Conservation (phyloP, 352 stramenopile genomes). For the Peronospora belbahrii region DNA sequence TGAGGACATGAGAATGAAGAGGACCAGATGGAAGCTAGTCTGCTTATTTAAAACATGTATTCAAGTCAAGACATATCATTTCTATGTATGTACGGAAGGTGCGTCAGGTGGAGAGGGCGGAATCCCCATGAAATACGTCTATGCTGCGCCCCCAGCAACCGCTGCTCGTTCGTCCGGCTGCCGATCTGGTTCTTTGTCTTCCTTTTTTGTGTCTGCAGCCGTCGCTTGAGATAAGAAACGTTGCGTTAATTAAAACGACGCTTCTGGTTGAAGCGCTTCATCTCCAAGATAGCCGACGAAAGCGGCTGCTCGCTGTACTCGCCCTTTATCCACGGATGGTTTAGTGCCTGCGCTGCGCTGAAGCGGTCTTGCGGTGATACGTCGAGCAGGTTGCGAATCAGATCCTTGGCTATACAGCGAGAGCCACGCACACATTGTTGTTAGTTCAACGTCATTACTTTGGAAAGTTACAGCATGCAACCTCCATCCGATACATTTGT, state of each 20-base stretch:
- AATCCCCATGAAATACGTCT: conserved; percentile 38
- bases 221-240: conserved; percentile 21
- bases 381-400: conserved; percentile 77
- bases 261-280: conserved; percentile 88
- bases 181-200: conserved; percentile 15
- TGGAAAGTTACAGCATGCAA: conserved; percentile 9
- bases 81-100: conserved; percentile 29
- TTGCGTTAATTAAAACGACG: conserved; percentile 65
- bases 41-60: conserved; percentile 30
- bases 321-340: conserved; percentile 84
- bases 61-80: conserved; percentile 27
- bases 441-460: conserved; percentile 2
- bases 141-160: conserved; percentile 29
- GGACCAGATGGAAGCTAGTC: conserved; percentile 1
- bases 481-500: conserved; percentile 78
- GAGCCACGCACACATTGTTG: background rate
- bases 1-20: conserved; percentile 1
- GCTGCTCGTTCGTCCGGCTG: conserved; percentile 16
- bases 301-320: conserved; percentile 75
- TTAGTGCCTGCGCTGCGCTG: conserved; percentile 57
- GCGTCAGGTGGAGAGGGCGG: conserved; percentile 19
- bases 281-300: conserved; percentile 76
- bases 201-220: conserved; percentile 13
- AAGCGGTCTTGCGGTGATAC: conserved; percentile 63
- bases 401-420: conserved; percentile 49